Conservation (phyloP, 192 early-diverging fungal genomes). For the Haplosporangium gracile region DNA sequence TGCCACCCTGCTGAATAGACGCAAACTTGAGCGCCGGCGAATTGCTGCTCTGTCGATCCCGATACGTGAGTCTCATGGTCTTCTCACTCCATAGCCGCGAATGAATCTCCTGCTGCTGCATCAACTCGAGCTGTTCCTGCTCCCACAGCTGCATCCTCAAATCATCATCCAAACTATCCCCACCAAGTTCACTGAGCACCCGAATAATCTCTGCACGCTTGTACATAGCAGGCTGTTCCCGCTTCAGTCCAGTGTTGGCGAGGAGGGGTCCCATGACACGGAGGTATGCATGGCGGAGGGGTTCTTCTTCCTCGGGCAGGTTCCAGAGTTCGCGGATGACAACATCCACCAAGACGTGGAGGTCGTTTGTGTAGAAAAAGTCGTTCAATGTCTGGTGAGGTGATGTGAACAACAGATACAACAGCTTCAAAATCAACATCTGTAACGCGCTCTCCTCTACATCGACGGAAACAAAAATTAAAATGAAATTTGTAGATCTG, state of each 20-base stretch:
- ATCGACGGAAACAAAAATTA: background rate
- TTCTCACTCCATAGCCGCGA: background rate
- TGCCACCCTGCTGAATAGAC: background rate
- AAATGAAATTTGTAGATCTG: background rate
- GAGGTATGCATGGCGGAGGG: constrained; percentile 78
- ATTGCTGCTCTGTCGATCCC: constrained; percentile 37
- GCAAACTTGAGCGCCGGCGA: constrained; percentile 1
- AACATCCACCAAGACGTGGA: constrained; percentile 89
- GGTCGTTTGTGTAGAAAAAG: constrained; percentile 95
- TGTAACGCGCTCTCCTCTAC: constrained; percentile 67
- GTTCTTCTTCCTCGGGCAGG: constrained; percentile 75
- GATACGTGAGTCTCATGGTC: constrained; percentile 20
- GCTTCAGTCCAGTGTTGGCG: constrained; percentile 68
- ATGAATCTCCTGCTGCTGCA: constrained; percentile 2
- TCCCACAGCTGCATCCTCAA: constrained; percentile 33
- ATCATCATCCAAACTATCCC: constrained; percentile 18
- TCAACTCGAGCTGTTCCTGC: constrained; percentile 16
- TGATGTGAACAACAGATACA: constrained; percentile 78
- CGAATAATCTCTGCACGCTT: constrained; percentile 65
- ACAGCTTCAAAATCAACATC: constrained; percentile 75
- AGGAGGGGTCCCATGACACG: constrained; percentile 75
- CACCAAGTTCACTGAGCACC: constrained; percentile 58
- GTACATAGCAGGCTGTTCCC: constrained; percentile 46
- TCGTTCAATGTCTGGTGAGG: constrained; percentile 60
- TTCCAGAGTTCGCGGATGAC: constrained; percentile 86